Evolutionary conservation across 306 rosid species (phyloP).

Genomic region (Rubus parviflorus): DNA sequence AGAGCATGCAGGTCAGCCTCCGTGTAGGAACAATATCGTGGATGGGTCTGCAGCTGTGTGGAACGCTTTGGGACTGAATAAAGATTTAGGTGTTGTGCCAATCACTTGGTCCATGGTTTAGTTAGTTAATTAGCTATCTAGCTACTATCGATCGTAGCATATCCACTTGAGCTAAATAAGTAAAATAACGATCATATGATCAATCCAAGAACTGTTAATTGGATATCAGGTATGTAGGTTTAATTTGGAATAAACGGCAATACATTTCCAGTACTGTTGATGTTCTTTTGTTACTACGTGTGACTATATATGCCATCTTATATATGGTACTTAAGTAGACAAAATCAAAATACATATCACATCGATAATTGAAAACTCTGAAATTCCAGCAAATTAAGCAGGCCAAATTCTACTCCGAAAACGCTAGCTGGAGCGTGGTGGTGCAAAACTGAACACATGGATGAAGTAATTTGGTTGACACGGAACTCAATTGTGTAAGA

Average conservation of each 20-base stretch:
- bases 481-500: no score
- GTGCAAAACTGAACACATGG: no score
- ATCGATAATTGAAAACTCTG: no score
- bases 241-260: background rate
- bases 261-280: background rate
- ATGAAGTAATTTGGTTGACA: no score
- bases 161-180: background rate
- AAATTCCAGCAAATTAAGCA: no score
- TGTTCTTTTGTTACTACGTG: background rate
- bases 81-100: slow-evolving; percentile 15
- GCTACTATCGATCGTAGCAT: background rate
- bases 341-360: no score
- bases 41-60: slow-evolving; percentile 55
- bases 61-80: slow-evolving; percentile 38
- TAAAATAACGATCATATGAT: background rate
- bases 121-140: background rate
- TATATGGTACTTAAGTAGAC: background rate
- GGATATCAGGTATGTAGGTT: background rate
- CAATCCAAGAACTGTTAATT: background rate
- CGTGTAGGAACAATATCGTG: slow-evolving; percentile 44
- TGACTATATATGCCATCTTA: no score
- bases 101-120: slow-evolving; percentile 51
- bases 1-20: slow-evolving; percentile 45
- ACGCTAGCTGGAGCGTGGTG: no score
- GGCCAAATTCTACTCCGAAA: no score